Conservation (phyloP, 495 filamentous ascomycete genomes). For the Rhypophila decipiens region DNA sequence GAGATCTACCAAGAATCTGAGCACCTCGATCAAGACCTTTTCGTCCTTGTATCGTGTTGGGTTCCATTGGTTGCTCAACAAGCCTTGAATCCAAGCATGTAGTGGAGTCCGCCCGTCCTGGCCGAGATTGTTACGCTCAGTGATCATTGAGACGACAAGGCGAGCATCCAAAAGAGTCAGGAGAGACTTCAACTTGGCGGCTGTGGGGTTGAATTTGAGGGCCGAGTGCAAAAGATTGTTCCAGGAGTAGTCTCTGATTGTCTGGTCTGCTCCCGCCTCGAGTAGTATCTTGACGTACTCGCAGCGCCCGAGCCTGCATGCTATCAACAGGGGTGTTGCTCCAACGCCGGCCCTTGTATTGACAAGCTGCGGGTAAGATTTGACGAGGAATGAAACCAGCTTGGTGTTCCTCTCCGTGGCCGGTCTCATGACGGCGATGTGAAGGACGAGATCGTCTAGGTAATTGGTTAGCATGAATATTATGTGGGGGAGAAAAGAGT, state of each 20-base stretch:
- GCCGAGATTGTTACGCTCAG: conserved; percentile 30
- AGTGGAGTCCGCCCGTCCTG: conserved; percentile 32
- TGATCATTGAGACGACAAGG: conserved; percentile 32
- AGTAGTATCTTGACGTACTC: conserved; percentile 55
- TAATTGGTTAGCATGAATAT: conserved; percentile 18
- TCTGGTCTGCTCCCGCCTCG: conserved; percentile 58
- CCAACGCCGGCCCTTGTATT: conserved; percentile 50
- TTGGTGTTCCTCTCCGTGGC: conserved; percentile 31
- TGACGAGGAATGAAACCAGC: conserved; percentile 57
- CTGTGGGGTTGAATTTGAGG: conserved; percentile 26
- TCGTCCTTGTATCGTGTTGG: conserved; percentile 2
- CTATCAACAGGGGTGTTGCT: conserved; percentile 55
- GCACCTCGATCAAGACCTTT: conserved; percentile 17
- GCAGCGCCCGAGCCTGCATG: conserved; percentile 44
- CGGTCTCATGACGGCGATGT: conserved; percentile 52
- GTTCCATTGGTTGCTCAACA: background rate
- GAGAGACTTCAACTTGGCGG: conserved; percentile 32
- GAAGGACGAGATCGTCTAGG: conserved; percentile 56
- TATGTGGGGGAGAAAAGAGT: too few relatives aligned
- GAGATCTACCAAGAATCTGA: conserved; percentile 43
- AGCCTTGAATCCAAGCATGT: conserved; percentile 30
- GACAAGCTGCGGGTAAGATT: conserved; percentile 46
- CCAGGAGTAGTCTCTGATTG: conserved; percentile 41
- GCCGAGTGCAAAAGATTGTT: conserved; percentile 57
- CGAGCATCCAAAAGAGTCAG: conserved; percentile 48